phyloP scores from a whole-genome alignment of 768 basidiomycete species.

The Myochromella boudieri region DNA sequence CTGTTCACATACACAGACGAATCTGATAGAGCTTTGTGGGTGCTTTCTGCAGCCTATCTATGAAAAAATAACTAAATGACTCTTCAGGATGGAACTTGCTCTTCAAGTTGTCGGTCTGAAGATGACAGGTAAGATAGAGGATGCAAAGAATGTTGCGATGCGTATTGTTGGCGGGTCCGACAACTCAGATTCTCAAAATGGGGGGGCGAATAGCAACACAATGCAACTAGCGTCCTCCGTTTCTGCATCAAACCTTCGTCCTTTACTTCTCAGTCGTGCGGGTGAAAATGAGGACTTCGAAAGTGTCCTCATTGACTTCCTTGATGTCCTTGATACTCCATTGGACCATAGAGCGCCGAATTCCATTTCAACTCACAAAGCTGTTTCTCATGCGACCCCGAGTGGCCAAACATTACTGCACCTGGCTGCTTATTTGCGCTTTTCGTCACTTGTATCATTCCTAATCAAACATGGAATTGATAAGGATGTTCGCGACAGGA shows the following conservation, averaged over 20 bases:
- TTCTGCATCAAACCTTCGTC: slow-evolving; percentile 50
- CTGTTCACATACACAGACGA: slow-evolving; percentile 92
- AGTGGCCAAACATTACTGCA: slow-evolving; percentile 89
- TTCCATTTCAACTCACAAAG: slow-evolving; percentile 43
- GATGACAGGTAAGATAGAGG: slow-evolving; percentile 95
- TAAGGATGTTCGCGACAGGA: slow-evolving; percentile 81
- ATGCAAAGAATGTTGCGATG: slow-evolving; percentile 91
- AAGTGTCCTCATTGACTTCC: slow-evolving; percentile 73
- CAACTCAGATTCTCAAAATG: slow-evolving; percentile 37
- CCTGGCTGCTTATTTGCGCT: slow-evolving; percentile 78
- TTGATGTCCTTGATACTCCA: slow-evolving; percentile 73
- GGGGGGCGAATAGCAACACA: slow-evolving; percentile 34
- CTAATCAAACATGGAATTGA: slow-evolving; percentile 74
- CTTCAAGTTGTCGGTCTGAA: slow-evolving; percentile 93
- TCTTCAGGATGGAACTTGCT: slow-evolving; percentile 86
- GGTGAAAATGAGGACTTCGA: slow-evolving; percentile 69
- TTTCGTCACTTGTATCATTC: slow-evolving; percentile 66
- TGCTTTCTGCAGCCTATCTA: slow-evolving; percentile 19
- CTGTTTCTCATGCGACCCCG: slow-evolving; percentile 69
- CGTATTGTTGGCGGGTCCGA: slow-evolving; percentile 84
- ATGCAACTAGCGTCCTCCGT: slow-evolving; percentile 55
- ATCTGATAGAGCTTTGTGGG: slow-evolving; percentile 84
- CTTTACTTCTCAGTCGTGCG: slow-evolving; percentile 54
- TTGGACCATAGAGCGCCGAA: slow-evolving; percentile 43
- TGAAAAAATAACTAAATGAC: slow-evolving; percentile 13